Base-by-base conservation (phyloP, 2,329 filamentous ascomycete species). In the Dactylellina drechsleri region DNA sequence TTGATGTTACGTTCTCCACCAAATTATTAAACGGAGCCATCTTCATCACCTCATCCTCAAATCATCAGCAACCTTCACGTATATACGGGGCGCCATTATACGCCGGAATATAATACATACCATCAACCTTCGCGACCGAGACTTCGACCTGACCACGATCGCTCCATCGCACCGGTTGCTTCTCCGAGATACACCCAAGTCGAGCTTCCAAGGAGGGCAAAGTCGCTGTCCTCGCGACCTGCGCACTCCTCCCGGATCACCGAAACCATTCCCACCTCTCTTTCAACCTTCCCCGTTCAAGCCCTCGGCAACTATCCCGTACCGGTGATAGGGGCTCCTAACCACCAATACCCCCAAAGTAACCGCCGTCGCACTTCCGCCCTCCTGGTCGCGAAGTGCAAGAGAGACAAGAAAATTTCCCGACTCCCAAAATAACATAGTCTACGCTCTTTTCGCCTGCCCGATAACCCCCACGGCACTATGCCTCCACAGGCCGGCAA, bases 401-500 rank as follows among this genome's bases (percentile, higher is more conserved):
- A 36, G 10, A 36, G 31, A 13, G 26, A 62, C 36, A 56, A 60
- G 53, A 61, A 66, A 67, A 53, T 18, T 54, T 56, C 20, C 65
- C 64, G 53, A 41, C 70, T 26, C 49, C 26, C 20, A 59, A 64
- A 31, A n/a, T 47, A 47, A 18, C 16, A 40, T 18, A 13, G 41
- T 16, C 16, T 20, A 20, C 52, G n/a, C 49, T 41, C 47, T 52
- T 20, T 2, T 45, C 52, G 26, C 40, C 41, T 47, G 26, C 59
- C 58, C 58, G 31, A 52, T 20, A 66, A 57, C 57, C 57, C 26
- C 58, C 64, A 57, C 60, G 31, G 31, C 31, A 64, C 71, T 64
- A 75, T 75, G 71, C 71, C 71, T 59, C 71, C 71, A 49, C 64
- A 66, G 58, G 72, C 72, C 57, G 72, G 72, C 66, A 76, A 76